phyloP scores from a whole-genome alignment of 768 basidiomycete genomes.

The Dioszegia aurantiaca region DNA sequence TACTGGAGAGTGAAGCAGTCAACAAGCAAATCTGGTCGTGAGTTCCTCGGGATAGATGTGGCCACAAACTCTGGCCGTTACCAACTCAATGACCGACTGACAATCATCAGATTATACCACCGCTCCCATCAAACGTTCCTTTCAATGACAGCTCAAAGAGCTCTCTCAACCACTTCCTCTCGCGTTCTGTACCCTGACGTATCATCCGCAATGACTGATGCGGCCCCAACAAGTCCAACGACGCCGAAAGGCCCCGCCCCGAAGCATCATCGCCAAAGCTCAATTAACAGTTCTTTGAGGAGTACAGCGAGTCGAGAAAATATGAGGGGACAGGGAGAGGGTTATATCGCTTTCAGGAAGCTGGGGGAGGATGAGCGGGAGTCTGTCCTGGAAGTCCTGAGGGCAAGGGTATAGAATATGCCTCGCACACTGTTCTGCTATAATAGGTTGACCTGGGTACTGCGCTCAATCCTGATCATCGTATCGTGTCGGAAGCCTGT shows the following conservation, averaged over 20 bases:
- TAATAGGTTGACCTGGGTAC: too few relatives aligned
- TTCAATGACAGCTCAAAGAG: constrained; percentile 36
- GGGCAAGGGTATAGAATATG: constrained; percentile 5
- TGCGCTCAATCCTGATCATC: too few relatives aligned
- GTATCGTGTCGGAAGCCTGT: too few relatives aligned
- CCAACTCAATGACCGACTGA: too few relatives aligned
- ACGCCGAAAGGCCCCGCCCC: not conserved
- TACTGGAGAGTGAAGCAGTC: constrained; percentile 36
- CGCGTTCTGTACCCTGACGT: constrained; percentile 15
- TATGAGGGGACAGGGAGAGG: constrained; percentile 11
- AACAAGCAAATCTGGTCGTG: constrained; percentile 46
- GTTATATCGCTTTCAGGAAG: constrained; percentile 30
- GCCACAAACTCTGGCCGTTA: too few relatives aligned
- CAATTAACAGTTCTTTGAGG: not conserved
- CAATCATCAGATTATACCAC: constrained; percentile 30
- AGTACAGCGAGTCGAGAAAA: constrained; percentile 1
- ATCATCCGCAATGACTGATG: not conserved
- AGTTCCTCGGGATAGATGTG: constrained; percentile 17
- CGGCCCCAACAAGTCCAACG: not conserved
- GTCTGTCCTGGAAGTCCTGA: constrained; percentile 23
- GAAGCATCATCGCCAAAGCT: constrained; percentile 2
- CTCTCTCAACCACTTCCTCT: constrained; percentile 23
- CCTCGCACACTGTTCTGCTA: too few relatives aligned
- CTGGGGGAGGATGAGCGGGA: constrained; percentile 22
- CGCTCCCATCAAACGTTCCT: constrained; percentile 43